phyloP scores from a whole-genome alignment of 176 grass and related monocot genomes.

The Cenchrus fungigraminus region DNA sequence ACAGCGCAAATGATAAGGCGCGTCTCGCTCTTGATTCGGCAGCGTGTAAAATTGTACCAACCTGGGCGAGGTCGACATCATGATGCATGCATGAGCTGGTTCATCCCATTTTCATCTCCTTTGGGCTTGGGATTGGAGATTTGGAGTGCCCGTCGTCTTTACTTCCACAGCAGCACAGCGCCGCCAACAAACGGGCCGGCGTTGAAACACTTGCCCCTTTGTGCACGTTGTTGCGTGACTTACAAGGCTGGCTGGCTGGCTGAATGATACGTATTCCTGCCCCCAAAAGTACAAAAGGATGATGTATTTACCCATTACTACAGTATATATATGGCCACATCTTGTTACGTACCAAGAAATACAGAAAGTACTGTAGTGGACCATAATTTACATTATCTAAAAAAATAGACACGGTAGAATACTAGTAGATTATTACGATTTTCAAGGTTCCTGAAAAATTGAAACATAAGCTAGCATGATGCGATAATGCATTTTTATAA shows the following conservation, averaged over 20 bases:
- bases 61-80: conserved; percentile 20
- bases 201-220: conserved; percentile 9
- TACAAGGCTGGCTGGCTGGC: not conserved
- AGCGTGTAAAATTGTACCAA: conserved; percentile 43
- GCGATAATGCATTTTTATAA: not conserved
- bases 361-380: not conserved
- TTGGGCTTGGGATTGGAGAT: not conserved
- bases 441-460: not conserved
- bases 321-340: not conserved
- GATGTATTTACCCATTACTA: not conserved
- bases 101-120: conserved; percentile 8
- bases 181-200: not conserved
- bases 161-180: not conserved
- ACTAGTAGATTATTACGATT: not conserved
- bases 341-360: not conserved
- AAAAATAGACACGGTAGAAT: not conserved
- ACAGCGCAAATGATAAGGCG: conserved; percentile 43
- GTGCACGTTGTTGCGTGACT: conserved; percentile 3
- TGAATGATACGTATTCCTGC: conserved; percentile 5
- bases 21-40: conserved; percentile 35
- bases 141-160: not conserved
- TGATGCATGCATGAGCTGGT: conserved; percentile 35
- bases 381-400: not conserved
- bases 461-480: not conserved
- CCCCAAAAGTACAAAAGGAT: not conserved